phyloP scores from a whole-genome alignment of 176 grass and related monocot genomes.

The Triticum aestivum region IWGSC_CS_RefSeq_v2.1 NC_057798.1:118395603-118396102 shows the following conservation, averaged over 20 bases:
- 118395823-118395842: conserved; percentile 99
- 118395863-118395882: conserved; percentile 96
- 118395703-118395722: conserved; percentile 97
- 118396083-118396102: conserved; percentile 93
- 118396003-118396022: not conserved
- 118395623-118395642: not conserved
- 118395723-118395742: conserved; percentile 98
- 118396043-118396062: conserved; percentile 28
- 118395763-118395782: conserved; percentile 13
- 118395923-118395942: conserved; percentile 4
- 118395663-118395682: conserved; percentile 99
- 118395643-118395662: conserved; percentile 38
- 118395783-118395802: not conserved
- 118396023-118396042: not conserved
- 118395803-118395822: conserved; percentile 21
- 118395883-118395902: conserved; percentile 97
- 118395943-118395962: not conserved
- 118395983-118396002: not conserved
- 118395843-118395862: conserved; percentile 98
- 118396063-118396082: conserved; percentile 89
- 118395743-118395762: conserved; percentile 45
- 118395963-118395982: not conserved
- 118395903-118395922: conserved; percentile 25
- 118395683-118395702: conserved; percentile 96
- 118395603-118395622: not conserved